These are phyloP conservation scores for Parastagonospora nodorum DNA, from an alignment of 2,329 filamentous ascomycete genomes.

Conservation along the genomic window DNA sequence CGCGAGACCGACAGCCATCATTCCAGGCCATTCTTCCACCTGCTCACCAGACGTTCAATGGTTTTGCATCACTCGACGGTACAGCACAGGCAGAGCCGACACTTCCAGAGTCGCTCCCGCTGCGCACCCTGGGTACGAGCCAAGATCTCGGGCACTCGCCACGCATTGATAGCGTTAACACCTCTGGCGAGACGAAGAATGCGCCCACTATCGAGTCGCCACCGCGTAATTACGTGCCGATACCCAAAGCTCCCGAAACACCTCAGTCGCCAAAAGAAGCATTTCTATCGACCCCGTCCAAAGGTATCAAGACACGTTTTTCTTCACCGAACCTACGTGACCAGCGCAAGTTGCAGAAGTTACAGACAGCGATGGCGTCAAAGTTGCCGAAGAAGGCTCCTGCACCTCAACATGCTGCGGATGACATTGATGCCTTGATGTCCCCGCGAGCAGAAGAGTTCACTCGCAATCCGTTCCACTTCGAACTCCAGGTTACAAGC, in stretches of 20 bases:
- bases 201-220: slow-evolving; percentile 13
- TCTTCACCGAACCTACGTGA: slow-evolving; percentile 48
- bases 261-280: slow-evolving; percentile 19
- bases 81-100: slow-evolving; percentile 35
- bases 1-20: slow-evolving; percentile 38
- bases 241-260: slow-evolving; percentile 20
- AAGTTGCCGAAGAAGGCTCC: slow-evolving; percentile 37
- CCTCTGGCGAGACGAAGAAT: slow-evolving; percentile 19
- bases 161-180: slow-evolving; percentile 34
- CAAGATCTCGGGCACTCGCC: slow-evolving; percentile 11
- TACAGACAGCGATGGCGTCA: slow-evolving; percentile 48
- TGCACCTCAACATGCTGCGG: slow-evolving; percentile 32
- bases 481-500: slow-evolving; percentile 32
- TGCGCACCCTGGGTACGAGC: slow-evolving; percentile 14
- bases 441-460: slow-evolving; percentile 76
- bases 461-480: slow-evolving; percentile 58
- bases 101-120: slow-evolving; percentile 13
- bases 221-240: slow-evolving; percentile 5
- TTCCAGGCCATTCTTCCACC: slow-evolving; percentile 45
- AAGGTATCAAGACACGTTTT: slow-evolving; percentile 42
- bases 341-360: slow-evolving; percentile 44
- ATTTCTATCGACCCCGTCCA: slow-evolving; percentile 38
- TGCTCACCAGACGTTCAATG: slow-evolving; percentile 38
- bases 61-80: slow-evolving; percentile 43
- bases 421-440: slow-evolving; percentile 62